A percentile compares a stretch with the other conserved stretches of the same genome.
These are phyloP conservation scores for Paecilomyces formosus DNA, from an alignment of 2,329 filamentous ascomycete species.

Conservation along the genomic window DNA sequence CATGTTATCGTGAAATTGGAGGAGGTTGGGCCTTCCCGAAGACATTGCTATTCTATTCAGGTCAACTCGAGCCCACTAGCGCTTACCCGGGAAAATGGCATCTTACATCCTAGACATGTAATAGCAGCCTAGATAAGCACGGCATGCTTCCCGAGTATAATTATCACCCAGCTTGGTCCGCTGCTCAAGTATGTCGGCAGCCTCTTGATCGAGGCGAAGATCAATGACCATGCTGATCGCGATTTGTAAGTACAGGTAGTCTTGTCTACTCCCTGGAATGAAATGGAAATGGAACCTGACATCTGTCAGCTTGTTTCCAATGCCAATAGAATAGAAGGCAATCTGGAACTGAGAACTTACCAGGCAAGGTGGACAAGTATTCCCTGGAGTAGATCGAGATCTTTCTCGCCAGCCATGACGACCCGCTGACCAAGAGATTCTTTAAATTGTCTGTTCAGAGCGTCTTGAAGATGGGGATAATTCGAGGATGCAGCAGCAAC, in stretches of 20 bases:
- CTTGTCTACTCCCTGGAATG: slow-evolving; percentile 12
- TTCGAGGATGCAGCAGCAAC: slow-evolving; percentile 9
- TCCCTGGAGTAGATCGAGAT: slow-evolving; percentile 18
- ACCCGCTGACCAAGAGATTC: slow-evolving; percentile 6
- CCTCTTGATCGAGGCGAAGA: slow-evolving; percentile 10
- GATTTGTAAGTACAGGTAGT: slow-evolving; percentile 13
- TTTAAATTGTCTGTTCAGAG: slow-evolving; percentile 5
- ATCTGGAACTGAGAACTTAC: slow-evolving; percentile 3
- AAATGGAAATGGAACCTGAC: slow-evolving; percentile 11
- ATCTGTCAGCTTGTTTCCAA: slow-evolving; percentile 2
- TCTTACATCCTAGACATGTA: slow-evolving; percentile 10
- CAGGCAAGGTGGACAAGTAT: slow-evolving; percentile 18
- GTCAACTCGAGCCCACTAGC: slow-evolving; percentile 1
- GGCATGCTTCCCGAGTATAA: slow-evolving; percentile 4
- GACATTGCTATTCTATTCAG: slow-evolving; percentile 8
- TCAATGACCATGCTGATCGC: slow-evolving; percentile 14
- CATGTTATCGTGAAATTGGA: slow-evolving; percentile 7
- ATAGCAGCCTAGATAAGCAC: slow-evolving; percentile 13
- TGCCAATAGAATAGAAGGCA: not conserved
- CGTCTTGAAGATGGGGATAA: slow-evolving; percentile 5
- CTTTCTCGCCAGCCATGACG: slow-evolving; percentile 12
- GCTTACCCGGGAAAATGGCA: not conserved
- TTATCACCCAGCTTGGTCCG: slow-evolving; percentile 4
- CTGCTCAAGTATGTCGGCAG: slow-evolving; percentile 5
- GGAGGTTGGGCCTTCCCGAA: slow-evolving; percentile 8